Conservation (phyloP, 495 filamentous ascomycete genomes). For the Glutinoglossum americanum region DNA sequence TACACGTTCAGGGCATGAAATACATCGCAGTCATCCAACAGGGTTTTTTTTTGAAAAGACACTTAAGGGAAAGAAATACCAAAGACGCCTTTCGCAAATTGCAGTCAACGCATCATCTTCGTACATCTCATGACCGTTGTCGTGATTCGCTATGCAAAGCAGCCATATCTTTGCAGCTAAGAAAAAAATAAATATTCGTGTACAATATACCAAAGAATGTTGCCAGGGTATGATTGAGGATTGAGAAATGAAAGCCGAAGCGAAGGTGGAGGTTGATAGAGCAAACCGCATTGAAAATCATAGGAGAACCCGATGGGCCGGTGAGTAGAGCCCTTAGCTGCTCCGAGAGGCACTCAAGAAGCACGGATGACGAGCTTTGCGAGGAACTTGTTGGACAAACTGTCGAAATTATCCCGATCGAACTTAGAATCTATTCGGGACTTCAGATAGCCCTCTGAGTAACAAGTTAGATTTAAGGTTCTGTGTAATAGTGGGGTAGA, state of each 20-base stretch:
- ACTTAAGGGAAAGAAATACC: neutral
- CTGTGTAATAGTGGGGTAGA: neutral
- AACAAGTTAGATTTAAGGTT: neutral
- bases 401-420: conserved; percentile 78
- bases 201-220: neutral
- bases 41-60: neutral
- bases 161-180: neutral
- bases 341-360: conserved; percentile 45
- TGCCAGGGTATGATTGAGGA: neutral
- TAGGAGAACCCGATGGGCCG: neutral
- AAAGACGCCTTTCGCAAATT: neutral
- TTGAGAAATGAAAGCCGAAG: neutral
- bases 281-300: neutral
- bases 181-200: neutral
- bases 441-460: conserved; percentile 30
- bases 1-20: neutral
- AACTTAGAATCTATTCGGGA: conserved; percentile 43
- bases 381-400: conserved; percentile 81
- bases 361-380: conserved; percentile 86
- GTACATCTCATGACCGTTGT: neutral
- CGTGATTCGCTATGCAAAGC: neutral
- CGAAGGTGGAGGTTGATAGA: neutral
- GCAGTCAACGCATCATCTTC: neutral
- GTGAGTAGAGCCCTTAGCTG: neutral
- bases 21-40: neutral